Percentiles rank a stretch among this genome's conserved stretches.
These are phyloP conservation scores for Chenopodium suecicum DNA, from an alignment of 148 eudicot genomes.

Conservation along the genomic window DNA sequence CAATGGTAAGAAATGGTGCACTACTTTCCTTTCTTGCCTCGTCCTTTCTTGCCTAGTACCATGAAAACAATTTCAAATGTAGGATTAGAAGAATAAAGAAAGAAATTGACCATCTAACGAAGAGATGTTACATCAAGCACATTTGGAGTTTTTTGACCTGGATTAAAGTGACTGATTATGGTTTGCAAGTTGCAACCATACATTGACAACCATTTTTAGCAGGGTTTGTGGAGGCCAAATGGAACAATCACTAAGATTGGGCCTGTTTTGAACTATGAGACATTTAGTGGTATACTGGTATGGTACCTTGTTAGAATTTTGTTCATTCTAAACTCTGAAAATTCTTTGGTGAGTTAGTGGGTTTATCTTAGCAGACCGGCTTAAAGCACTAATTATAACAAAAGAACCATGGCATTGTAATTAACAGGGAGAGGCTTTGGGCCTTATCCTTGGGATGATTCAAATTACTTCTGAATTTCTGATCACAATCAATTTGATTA, in stretches of 20 bases:
- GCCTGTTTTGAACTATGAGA: not conserved
- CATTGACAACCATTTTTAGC: not conserved
- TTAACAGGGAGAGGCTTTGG: not conserved
- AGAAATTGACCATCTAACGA: not conserved
- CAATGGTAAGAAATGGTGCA: not conserved
- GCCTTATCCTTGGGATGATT: not conserved
- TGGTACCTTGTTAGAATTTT: not conserved
- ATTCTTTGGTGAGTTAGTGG: too few relatives aligned
- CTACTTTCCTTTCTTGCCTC: not conserved
- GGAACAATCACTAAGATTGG: not conserved
- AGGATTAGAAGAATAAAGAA: not conserved
- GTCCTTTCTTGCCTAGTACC: not conserved
- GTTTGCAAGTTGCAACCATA: constrained; percentile 1
- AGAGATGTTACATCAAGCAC: not conserved
- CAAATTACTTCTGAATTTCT: too few relatives aligned
- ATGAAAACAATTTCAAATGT: not conserved
- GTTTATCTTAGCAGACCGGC: too few relatives aligned
- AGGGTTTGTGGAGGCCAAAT: not conserved
- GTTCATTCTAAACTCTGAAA: not conserved
- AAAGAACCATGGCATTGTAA: not conserved
- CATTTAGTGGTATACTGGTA: not conserved
- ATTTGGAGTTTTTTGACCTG: not conserved
- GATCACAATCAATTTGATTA: not conserved
- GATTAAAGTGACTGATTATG: not conserved
- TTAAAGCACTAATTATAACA: too few relatives aligned